Conservation (phyloP, 2,329 filamentous ascomycete genomes). For the Chlorencoelia australis region DNA sequence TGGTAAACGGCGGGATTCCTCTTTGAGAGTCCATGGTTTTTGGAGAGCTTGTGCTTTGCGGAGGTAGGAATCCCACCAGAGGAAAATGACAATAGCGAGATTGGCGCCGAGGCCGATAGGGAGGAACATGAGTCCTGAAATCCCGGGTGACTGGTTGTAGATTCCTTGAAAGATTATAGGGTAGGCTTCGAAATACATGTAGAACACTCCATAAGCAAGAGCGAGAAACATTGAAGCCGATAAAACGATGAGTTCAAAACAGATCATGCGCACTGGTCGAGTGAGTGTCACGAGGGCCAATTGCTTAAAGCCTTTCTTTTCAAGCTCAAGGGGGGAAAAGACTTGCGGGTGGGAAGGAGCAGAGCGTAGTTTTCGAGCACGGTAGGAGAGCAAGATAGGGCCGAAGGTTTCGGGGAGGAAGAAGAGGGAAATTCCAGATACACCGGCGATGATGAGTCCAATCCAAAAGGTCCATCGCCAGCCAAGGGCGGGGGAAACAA, state of each 20-base stretch:
- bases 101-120: conserved; percentile 41
- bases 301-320: conserved; percentile 40
- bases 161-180: conserved; percentile 50
- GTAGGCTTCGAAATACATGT: conserved; percentile 56
- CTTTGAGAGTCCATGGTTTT: conserved; percentile 38
- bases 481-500: conserved; percentile 41
- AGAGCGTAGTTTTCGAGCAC: conserved; percentile 47
- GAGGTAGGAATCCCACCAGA: conserved; percentile 41
- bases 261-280: conserved; percentile 47
- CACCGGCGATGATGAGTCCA: conserved; percentile 52
- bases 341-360: conserved; percentile 44
- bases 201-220: conserved; percentile 53
- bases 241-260: conserved; percentile 52
- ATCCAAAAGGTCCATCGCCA: conserved; percentile 59
- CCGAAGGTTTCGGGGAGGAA: conserved; percentile 56
- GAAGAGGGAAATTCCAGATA: conserved; percentile 47
- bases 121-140: conserved; percentile 50
- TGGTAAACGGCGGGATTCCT: conserved; percentile 40
- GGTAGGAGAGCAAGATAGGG: conserved; percentile 47
- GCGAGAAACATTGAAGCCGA: conserved; percentile 52
- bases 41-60: conserved; percentile 38
- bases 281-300: conserved; percentile 48
- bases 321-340: conserved; percentile 54
- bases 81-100: conserved; percentile 39
- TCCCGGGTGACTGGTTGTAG: conserved; percentile 49